Percentiles rank a stretch among this genome's conserved stretches.
Conservation (phyloP, 352 stramenopile genomes). For the Phytophthora aleatoria region DNA sequence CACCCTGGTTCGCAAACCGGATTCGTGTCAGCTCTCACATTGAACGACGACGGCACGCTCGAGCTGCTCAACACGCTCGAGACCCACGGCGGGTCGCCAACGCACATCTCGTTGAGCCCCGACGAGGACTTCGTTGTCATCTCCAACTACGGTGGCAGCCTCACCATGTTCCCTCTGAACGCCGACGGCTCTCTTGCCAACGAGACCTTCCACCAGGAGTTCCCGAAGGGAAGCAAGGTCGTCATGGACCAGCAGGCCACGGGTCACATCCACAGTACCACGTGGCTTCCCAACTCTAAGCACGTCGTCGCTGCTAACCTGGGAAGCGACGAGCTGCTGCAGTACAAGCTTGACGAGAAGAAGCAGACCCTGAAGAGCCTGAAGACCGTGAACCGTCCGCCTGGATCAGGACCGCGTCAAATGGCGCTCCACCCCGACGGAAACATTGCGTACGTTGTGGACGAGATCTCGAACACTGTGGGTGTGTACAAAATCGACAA, state of each 20-base stretch:
- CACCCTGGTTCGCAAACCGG: conserved; percentile 43
- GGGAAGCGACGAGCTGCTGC: conserved; percentile 63
- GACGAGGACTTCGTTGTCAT: conserved; percentile 58
- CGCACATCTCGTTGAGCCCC: conserved; percentile 58
- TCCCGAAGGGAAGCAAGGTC: conserved; percentile 40
- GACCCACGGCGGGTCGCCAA: conserved; percentile 48
- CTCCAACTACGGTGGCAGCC: conserved; percentile 69
- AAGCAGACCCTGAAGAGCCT: conserved; percentile 43
- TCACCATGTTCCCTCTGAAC: conserved; percentile 61
- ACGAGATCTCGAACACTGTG: conserved; percentile 69
- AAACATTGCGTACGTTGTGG: conserved; percentile 62
- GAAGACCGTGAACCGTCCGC: conserved; percentile 24
- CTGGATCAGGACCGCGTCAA: conserved; percentile 65
- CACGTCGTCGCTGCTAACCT: conserved; percentile 58
- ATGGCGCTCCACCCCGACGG: conserved; percentile 55
- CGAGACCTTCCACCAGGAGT: conserved; percentile 47
- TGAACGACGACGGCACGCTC: conserved; percentile 40
- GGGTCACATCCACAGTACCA: conserved; percentile 68
- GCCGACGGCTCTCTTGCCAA: conserved; percentile 46
- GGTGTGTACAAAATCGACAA: conserved; percentile 53
- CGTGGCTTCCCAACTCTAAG: conserved; percentile 52
- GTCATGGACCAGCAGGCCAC: conserved; percentile 46
- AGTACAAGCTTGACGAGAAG: conserved; percentile 48
- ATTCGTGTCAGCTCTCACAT: conserved; percentile 52
- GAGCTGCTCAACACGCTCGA: conserved; percentile 57